Conservation (phyloP, 1,284 basidiomycete species). For the Dichomitus squalens region DNA sequence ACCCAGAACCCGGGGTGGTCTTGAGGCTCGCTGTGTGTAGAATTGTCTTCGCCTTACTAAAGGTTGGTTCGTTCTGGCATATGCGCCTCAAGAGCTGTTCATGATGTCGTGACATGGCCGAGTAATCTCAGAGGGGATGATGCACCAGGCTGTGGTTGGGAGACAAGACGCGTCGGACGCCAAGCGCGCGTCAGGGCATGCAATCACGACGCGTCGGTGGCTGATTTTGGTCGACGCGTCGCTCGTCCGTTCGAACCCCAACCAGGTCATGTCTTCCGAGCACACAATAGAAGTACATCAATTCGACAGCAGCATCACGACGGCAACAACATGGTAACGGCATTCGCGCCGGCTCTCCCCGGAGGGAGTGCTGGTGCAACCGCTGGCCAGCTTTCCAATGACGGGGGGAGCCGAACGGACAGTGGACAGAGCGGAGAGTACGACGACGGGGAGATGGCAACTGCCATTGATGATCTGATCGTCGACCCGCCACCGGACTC, state of each 20-base stretch:
- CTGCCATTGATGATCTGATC: too few relatives aligned
- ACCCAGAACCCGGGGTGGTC: slow-evolving; percentile 39
- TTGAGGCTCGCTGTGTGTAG: slow-evolving; percentile 31
- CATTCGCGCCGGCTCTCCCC: too few relatives aligned
- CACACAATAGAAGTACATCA: not conserved
- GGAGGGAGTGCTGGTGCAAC: too few relatives aligned
- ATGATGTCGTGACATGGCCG: slow-evolving; percentile 23
- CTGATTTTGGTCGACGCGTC: not conserved
- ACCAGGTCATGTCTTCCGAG: not conserved
- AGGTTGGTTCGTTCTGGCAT: slow-evolving; percentile 29
- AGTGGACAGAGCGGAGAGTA: too few relatives aligned
- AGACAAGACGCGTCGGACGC: slow-evolving; percentile 1
- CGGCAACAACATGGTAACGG: too few relatives aligned
- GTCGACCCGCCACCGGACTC: too few relatives aligned
- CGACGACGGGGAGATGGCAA: too few relatives aligned
- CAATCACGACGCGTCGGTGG: slow-evolving; percentile 14
- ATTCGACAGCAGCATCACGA: not conserved
- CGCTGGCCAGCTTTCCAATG: too few relatives aligned
- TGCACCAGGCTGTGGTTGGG: slow-evolving; percentile 2
- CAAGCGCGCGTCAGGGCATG: slow-evolving; percentile 1
- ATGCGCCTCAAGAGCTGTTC: slow-evolving; percentile 14
- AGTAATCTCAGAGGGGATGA: not conserved
- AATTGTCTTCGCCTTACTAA: slow-evolving; percentile 27
- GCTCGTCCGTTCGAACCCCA: not conserved
- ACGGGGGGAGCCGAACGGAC: too few relatives aligned